Base-by-base conservation (phyloP, 1,284 basidiomycete species). In the Papiliotrema terrestris region DNA sequence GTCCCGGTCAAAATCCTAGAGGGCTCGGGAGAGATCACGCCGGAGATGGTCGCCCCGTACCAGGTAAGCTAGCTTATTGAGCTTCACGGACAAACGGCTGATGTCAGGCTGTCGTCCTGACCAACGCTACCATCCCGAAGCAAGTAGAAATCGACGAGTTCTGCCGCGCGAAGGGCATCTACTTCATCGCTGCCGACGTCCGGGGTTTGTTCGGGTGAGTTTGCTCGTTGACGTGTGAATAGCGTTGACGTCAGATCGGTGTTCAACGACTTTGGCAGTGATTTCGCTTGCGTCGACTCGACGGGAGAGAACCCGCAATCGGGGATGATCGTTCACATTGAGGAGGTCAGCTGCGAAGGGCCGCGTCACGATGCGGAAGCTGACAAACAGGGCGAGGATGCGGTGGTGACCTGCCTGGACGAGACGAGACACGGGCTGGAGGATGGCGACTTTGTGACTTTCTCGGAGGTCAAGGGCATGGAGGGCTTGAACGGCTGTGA, bases 381-480 rank as follows among this genome's bases (percentile, higher is more conserved):
- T 48, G 39, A 32, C 29, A 23, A 61, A 46, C 57, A 93, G 89
- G 87, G 88, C 62, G 79, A 82, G 36, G 92, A 98, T 51, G 94
- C 88, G 20, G 78, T 98, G 17, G 96, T 98, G 5, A 97, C 96
- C 11, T 97, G 94, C 71, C 80, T 98, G 56, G 96, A 98, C 68
- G 96, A 99, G 79, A 91, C 95, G 5, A 84, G 96, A 56, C 96
- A 98, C 73, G 96, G 96, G 29, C 84, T 99, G 17, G 91, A 98
- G 77, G 96, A 98, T 74, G 96, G 96, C 23, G 92, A 98, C 76
- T 98, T 88, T 68, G 95, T 98, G 22, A 94, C 94, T 3, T 98
- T 99, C 79, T 83, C 85, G n/a, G 96, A 99, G 79, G 84, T 99
- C 44, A 88, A 96, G 77, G 96, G 96, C 29, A 96, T 97, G 91